Conservation (phyloP, 352 stramenopile genomes). For the Discostella stelligera region DNA sequence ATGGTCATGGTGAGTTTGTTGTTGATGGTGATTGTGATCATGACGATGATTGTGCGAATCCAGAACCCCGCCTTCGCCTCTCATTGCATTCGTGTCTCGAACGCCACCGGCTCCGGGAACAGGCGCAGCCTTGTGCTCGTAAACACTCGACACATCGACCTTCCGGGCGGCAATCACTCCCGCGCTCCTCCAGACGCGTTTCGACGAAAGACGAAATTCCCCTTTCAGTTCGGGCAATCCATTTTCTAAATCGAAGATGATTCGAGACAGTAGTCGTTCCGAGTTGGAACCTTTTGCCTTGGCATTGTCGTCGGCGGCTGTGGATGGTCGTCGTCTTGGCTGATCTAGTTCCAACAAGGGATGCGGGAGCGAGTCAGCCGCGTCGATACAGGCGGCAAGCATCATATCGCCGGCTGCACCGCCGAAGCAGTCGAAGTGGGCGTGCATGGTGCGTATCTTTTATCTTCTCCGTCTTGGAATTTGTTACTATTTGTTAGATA, state of each 20-base stretch:
- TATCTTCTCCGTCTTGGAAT: too few relatives aligned
- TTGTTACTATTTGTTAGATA: too few relatives aligned
- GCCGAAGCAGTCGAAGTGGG: conserved; percentile 80
- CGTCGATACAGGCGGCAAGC: conserved; percentile 70
- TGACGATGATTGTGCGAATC: conserved; percentile 60
- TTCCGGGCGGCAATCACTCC: conserved; percentile 89
- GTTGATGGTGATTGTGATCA: conserved; percentile 35
- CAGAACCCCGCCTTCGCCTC: conserved; percentile 22
- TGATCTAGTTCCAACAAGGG: conserved; percentile 12
- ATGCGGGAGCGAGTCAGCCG: conserved; percentile 47
- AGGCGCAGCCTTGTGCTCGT: conserved; percentile 82
- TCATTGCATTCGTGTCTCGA: conserved; percentile 10
- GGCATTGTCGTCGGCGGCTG: too few relatives aligned
- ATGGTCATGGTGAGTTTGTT: conserved; percentile 46
- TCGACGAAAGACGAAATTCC: conserved; percentile 86
- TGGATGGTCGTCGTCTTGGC: neutral
- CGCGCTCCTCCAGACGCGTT: conserved; percentile 84
- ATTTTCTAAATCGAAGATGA: conserved; percentile 46
- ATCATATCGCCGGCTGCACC: conserved; percentile 80
- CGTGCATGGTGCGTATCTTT: conserved; percentile 18
- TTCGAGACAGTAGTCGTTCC: conserved; percentile 25
- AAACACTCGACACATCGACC: conserved; percentile 87
- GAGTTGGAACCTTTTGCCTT: conserved; percentile 3
- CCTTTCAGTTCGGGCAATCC: conserved; percentile 75
- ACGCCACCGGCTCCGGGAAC: conserved; percentile 52